Percentiles rank a stretch among this genome's conserved stretches.
These are phyloP conservation scores for Fusarium duplospermum DNA, from an alignment of 2,329 filamentous ascomycete genomes.

Conservation along the genomic window DNA sequence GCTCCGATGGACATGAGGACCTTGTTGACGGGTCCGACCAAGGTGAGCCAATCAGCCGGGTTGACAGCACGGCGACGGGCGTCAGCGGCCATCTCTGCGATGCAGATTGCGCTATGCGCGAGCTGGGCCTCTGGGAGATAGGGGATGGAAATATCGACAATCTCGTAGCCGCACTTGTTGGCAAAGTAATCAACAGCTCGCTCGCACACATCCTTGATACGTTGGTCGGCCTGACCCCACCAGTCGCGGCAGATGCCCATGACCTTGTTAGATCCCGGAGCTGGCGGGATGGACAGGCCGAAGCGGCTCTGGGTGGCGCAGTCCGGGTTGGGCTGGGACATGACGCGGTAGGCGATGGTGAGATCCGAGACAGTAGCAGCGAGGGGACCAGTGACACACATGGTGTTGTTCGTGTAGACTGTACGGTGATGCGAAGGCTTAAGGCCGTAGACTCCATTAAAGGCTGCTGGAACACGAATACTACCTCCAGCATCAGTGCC, in stretches of 20 bases:
- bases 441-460: constrained; percentile 84
- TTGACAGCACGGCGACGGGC: constrained; percentile 57
- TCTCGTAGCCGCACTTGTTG: constrained; percentile 59
- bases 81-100: constrained; percentile 73
- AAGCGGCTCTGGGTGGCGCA: constrained; percentile 73
- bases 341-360: constrained; percentile 82
- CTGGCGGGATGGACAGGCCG: constrained; percentile 63
- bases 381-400: constrained; percentile 78
- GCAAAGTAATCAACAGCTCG: constrained; percentile 69
- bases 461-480: constrained; percentile 77
- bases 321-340: constrained; percentile 77
- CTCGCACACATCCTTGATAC: constrained; percentile 72
- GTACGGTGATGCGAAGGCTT: constrained; percentile 82
- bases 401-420: constrained; percentile 63
- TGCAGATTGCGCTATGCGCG: constrained; percentile 82
- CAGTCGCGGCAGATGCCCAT: constrained; percentile 76
- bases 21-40: constrained; percentile 75
- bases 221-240: constrained; percentile 64
- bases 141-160: constrained; percentile 73
- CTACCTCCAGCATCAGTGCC: constrained; percentile 83
- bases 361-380: constrained; percentile 82
- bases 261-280: constrained; percentile 62
- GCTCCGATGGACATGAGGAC: constrained; percentile 74
- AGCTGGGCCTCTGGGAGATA: constrained; percentile 77
- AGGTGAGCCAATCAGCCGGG: constrained; percentile 61